Evolutionary conservation across 331 rosid genomes (phyloP).

Genomic region (Cydonia oblonga): DNA sequence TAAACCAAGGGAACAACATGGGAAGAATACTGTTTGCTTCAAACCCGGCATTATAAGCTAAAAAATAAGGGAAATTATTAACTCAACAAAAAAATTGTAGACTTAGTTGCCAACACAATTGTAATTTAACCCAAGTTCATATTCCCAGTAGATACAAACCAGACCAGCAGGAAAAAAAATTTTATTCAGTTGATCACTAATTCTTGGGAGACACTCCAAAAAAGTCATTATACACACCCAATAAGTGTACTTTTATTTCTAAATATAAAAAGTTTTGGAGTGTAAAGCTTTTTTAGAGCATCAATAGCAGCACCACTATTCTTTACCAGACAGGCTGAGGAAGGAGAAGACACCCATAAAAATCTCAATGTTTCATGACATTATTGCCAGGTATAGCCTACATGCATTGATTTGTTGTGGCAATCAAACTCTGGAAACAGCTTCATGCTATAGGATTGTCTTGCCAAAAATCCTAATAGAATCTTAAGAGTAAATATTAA

Average conservation of each 20-base stretch:
- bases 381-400: background rate
- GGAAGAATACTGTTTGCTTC: background rate
- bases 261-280: too few species aligned
- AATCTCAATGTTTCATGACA: too few species aligned
- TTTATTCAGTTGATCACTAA: too few species aligned
- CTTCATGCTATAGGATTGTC: background rate
- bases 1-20: background rate
- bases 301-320: too few species aligned
- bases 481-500: background rate
- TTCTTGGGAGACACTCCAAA: too few species aligned
- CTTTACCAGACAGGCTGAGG: background rate
- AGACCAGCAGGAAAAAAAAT: too few species aligned
- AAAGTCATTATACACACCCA: too few species aligned
- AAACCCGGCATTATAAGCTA: background rate
- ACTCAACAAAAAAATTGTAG: background rate
- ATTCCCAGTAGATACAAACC: too few species aligned
- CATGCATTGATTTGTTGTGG: background rate
- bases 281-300: too few species aligned
- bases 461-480: background rate
- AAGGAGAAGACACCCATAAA: too few species aligned
- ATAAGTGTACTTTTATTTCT: too few species aligned
- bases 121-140: too few species aligned
- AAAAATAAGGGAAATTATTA: background rate
- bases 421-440: background rate
- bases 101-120: background rate